Conservation (phyloP, 2,329 filamentous ascomycete genomes). For the Fusarium euwallaceae region DNA sequence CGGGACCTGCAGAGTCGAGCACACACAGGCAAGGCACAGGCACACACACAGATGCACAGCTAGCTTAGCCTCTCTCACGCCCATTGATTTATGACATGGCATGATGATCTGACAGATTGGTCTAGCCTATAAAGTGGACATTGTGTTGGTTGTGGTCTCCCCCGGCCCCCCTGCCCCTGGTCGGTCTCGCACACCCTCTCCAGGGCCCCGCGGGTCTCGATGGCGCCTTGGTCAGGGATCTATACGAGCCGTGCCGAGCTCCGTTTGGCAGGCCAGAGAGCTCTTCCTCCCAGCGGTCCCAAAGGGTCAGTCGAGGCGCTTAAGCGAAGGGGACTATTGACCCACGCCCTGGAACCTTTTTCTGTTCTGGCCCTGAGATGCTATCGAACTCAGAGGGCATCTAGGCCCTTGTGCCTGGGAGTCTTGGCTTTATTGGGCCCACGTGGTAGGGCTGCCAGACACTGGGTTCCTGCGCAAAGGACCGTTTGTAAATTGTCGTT, state of each 20-base stretch:
- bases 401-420: neutral
- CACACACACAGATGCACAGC: neutral
- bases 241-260: conserved; percentile 3
- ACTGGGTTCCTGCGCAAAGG: neutral
- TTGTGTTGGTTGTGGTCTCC: neutral
- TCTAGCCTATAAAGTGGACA: conserved; percentile 1
- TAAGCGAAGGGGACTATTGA: neutral
- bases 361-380: neutral
- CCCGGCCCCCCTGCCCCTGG: neutral
- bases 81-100: neutral
- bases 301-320: neutral
- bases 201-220: neutral
- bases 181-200: neutral
- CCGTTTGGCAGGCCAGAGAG: neutral
- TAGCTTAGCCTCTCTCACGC: neutral
- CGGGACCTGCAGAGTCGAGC: neutral
- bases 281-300: neutral
- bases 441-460: neutral
- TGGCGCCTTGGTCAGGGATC: neutral
- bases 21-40: neutral
- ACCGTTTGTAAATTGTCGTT: neutral
- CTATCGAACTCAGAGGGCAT: neutral
- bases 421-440: neutral
- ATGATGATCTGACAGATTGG: conserved; percentile 2
- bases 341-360: neutral